Evolutionary conservation across 139 green algal genomes (phyloP).

Genomic region (Coelastrella sp.): DNA sequence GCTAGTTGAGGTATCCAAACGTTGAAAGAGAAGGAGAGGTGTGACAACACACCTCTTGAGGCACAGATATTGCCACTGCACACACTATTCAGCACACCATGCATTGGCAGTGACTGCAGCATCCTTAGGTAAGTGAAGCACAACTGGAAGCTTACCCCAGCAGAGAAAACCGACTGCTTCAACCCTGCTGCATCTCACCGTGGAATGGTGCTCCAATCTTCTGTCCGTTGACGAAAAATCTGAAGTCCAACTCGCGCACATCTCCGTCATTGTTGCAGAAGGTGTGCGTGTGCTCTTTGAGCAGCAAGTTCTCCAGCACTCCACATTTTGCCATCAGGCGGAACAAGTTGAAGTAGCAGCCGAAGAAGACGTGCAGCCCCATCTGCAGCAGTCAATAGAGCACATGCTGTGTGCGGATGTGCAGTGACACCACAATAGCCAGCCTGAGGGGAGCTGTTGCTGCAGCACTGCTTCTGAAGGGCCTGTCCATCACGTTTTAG

Average conservation of each 20-base stretch:
- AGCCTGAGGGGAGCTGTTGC: neutral
- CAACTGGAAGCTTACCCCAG: neutral
- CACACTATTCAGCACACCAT: neutral
- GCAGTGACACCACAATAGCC: too few relatives aligned
- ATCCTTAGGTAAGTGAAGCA: too few relatives aligned
- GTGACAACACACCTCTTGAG: too few relatives aligned
- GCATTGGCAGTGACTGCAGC: neutral
- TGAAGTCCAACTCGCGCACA: constrained; percentile 93
- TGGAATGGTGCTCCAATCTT: constrained; percentile 89
- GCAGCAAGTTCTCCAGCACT: constrained; percentile 93
- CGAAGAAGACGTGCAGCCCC: constrained; percentile 97
- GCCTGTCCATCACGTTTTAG: neutral
- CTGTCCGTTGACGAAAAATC: constrained; percentile 82
- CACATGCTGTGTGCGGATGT: neutral
- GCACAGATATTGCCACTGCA: neutral
- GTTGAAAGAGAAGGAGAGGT: too few relatives aligned
- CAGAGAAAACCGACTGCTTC: neutral
- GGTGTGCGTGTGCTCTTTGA: constrained; percentile 98
- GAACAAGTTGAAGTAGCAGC: constrained; percentile 97
- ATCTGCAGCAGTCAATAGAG: constrained; percentile 68
- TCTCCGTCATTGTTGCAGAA: constrained; percentile 96
- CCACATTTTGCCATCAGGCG: constrained; percentile 96
- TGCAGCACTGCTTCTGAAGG: constrained; percentile 2
- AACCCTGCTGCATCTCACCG: constrained; percentile 40
- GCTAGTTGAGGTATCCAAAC: too few relatives aligned